Evolutionary conservation across 106 monocot genomes (phyloP).

Genomic region (Amphibolis antarctica): DNA sequence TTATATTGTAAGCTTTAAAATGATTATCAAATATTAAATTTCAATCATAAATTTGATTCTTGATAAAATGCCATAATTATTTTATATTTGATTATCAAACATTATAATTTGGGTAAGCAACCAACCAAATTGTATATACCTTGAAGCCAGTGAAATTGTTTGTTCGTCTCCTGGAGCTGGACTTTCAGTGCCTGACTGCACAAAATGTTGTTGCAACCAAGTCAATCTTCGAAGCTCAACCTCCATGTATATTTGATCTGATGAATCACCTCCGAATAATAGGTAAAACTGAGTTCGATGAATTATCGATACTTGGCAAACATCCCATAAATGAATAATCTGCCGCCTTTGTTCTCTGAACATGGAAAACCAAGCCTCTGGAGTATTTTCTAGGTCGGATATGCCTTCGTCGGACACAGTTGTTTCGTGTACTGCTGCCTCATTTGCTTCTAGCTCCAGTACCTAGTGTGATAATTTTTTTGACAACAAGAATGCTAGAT

Average conservation of each 20-base stretch:
- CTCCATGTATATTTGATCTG: slow-evolving; percentile 93
- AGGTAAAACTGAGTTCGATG: slow-evolving; percentile 91
- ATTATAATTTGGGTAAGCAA: too few species aligned
- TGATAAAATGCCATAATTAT: too few species aligned
- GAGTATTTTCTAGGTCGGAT: slow-evolving; percentile 34
- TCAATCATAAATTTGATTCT: too few species aligned
- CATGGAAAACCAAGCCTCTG: slow-evolving; percentile 37
- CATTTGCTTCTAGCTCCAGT: slow-evolving; percentile 85
- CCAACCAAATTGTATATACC: slow-evolving; percentile 41
- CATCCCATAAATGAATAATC: slow-evolving; percentile 81
- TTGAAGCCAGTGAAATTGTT: slow-evolving; percentile 46
- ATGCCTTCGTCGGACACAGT: slow-evolving; percentile 26
- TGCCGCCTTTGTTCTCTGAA: slow-evolving; percentile 67
- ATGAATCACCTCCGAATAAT: slow-evolving; percentile 73
- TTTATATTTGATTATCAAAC: too few species aligned
- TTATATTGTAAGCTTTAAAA: too few species aligned
- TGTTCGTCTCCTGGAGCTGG: slow-evolving; percentile 60
- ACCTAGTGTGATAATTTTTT: slow-evolving; percentile 30
- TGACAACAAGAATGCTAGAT: too few species aligned
- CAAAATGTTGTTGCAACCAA: slow-evolving; percentile 76
- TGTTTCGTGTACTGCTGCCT: slow-evolving; percentile 18
- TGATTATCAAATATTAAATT: too few species aligned
- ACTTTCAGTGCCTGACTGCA: slow-evolving; percentile 40
- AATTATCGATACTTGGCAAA: slow-evolving; percentile 82
- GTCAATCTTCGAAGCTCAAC: slow-evolving; percentile 76